phyloP scores from a whole-genome alignment of 2,329 filamentous ascomycete species.

The Xylariaceae sp. region DNA sequence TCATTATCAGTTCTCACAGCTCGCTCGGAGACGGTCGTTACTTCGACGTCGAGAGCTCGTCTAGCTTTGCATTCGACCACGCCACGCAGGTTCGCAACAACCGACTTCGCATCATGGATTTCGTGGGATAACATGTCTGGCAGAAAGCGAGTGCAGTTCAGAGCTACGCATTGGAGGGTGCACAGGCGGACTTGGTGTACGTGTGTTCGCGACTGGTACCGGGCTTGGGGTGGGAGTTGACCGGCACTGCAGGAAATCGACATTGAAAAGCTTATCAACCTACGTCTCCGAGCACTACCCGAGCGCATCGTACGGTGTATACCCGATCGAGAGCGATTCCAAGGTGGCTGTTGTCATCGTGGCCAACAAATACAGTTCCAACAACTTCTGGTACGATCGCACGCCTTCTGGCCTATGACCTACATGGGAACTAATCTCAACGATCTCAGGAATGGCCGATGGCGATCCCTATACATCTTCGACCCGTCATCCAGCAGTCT shows the following conservation, averaged over 20 bases:
- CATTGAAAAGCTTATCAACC: constrained; percentile 68
- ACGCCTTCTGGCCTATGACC: not conserved
- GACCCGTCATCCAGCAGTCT: constrained; percentile 64
- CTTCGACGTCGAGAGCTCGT: constrained; percentile 84
- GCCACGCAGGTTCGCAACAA: constrained; percentile 58
- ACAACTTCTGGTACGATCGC: constrained; percentile 80
- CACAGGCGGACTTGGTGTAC: constrained; percentile 76
- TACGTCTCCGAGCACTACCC: constrained; percentile 90
- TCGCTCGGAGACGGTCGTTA: constrained; percentile 76
- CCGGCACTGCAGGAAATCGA: constrained; percentile 62
- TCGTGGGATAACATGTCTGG: constrained; percentile 9
- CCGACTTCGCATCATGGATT: not conserved
- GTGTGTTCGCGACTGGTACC: constrained; percentile 29
- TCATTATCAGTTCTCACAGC: constrained; percentile 85
- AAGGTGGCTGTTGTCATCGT: constrained; percentile 79
- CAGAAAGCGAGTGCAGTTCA: constrained; percentile 80
- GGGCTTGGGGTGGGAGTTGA: constrained; percentile 17
- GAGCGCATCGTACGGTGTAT: constrained; percentile 75
- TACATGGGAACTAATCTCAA: constrained; percentile 1
- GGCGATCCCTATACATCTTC: constrained; percentile 84
- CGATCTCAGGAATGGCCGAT: constrained; percentile 77
- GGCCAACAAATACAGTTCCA: constrained; percentile 94
- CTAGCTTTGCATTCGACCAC: constrained; percentile 87
- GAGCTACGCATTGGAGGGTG: constrained; percentile 72
- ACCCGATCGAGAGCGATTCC: constrained; percentile 71